Base-by-base conservation (phyloP, 2,329 filamentous ascomycete species). In the Bretziella fagacearum region DNA sequence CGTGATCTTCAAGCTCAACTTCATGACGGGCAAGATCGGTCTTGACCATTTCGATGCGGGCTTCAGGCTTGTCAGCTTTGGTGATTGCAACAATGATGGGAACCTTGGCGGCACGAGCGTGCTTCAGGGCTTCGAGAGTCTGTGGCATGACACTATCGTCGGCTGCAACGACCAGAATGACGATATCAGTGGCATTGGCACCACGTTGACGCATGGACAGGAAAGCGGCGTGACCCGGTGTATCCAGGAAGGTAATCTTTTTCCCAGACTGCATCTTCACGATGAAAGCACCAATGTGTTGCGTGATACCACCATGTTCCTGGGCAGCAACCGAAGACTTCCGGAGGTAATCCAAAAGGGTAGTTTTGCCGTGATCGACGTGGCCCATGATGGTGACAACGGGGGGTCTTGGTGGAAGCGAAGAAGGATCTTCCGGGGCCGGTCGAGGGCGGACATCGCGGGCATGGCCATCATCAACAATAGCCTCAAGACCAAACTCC, bases 311-410 rank as follows among this genome's bases (percentile, higher is more conserved):
- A 52, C 91, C 91, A 58, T 95, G 87, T 60, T 98, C 91, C 46
- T 81, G 77, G 4, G 85, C 85, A 35, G 81, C 93, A 36, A 98
- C 77, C 5, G 86, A 95, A 1, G 87, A 91, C 56, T 94, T 93
- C 30, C 91, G 82, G 37, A 98, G 68, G 64, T 80, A 96, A 59
- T 98, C 91, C 7, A 98, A 69, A 35, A 98, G 78, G 0, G 93
- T 98, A 1, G 91, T 98, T 66, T 98, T 98, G 46, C 91, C 91
- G 60, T 98, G 91, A 59, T 98, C 93, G 55, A 98, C 91, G 54
- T 98, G 91, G 2, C 91, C 91, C 93, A 98, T 98, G 57, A 98
- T 98, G 0, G 93, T 96, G 32, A 98, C 87, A 29, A 98, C 85
- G 0, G 91, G 93, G 6, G 91, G 89, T 13, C 93, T 76, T 27